A percentile compares a stretch with the other conserved stretches of the same genome.
Conservation (phyloP, 2,329 filamentous ascomycete species). For the Bipolaris sorokiniana region DNA sequence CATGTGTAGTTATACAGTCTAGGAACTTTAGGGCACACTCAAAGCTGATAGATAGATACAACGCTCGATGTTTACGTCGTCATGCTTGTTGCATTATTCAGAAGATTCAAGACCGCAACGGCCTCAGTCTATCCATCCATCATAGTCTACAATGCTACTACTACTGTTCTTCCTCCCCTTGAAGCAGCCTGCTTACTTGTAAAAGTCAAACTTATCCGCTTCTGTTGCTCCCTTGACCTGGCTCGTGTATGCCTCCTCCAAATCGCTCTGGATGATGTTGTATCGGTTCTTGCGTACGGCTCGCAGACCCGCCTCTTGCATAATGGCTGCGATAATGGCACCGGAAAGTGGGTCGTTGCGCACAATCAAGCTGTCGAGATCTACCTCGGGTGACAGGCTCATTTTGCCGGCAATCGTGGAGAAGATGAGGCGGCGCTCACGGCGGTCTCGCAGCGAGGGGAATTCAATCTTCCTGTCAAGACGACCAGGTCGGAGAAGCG, state of each 20-base stretch:
- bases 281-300: conserved; percentile 98
- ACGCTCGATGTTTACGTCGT: background rate
- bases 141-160: conserved; percentile 30
- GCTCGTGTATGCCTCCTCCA: conserved; percentile 95
- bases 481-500: conserved; percentile 90
- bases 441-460: conserved; percentile 88
- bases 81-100: conserved; percentile 4
- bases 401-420: conserved; percentile 96
- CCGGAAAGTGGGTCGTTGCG: conserved; percentile 95
- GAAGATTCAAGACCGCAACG: conserved; percentile 1
- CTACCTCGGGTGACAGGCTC: conserved; percentile 95
- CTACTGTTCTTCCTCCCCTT: conserved; percentile 1
- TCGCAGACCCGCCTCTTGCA: conserved; percentile 96
- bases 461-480: conserved; percentile 99
- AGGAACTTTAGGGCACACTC: too few species aligned
- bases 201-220: conserved; percentile 78
- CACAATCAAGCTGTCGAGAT: conserved; percentile 94
- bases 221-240: conserved; percentile 87
- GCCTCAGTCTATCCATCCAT: conserved; percentile 27
- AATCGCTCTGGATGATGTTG: conserved; percentile 96
- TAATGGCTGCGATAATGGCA: conserved; percentile 96
- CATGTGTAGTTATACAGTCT: too few species aligned
- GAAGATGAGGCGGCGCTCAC: conserved; percentile 96
- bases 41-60: background rate
- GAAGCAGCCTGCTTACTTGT: conserved; percentile 39